Percentiles rank a stretch among this genome's conserved stretches.
Evolutionary conservation across 352 stramenopile genomes (phyloP).

Genomic region (Phytopythium litorale): DNA sequence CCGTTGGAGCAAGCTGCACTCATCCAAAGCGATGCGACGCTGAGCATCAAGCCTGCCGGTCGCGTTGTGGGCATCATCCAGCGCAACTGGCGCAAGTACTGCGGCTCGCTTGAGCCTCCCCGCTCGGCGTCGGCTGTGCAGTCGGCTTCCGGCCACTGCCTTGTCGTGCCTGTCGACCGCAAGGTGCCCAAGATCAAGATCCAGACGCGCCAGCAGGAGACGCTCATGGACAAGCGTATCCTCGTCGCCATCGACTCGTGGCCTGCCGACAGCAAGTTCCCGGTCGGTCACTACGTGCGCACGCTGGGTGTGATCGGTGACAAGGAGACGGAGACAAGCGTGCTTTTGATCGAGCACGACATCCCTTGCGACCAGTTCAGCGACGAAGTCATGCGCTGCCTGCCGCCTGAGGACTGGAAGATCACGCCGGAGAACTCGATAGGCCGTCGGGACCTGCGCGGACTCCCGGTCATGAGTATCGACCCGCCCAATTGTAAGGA

Average conservation of each 20-base stretch:
- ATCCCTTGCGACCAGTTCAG: slow-evolving; percentile 90
- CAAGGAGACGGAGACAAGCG: slow-evolving; percentile 95
- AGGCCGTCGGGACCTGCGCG: slow-evolving; percentile 89
- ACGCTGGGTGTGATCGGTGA: slow-evolving; percentile 95
- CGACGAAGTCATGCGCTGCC: slow-evolving; percentile 88
- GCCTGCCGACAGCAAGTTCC: slow-evolving; percentile 84
- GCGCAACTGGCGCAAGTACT: slow-evolving; percentile 93
- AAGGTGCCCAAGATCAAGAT: slow-evolving; percentile 95
- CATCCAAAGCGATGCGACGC: slow-evolving; percentile 41
- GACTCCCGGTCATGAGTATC: slow-evolving; percentile 92
- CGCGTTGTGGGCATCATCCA: slow-evolving; percentile 91
- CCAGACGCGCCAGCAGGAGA: slow-evolving; percentile 88
- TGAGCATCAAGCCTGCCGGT: slow-evolving; percentile 66
- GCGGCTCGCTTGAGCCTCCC: slow-evolving; percentile 90
- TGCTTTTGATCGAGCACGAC: slow-evolving; percentile 96
- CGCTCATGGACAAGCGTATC: slow-evolving; percentile 92
- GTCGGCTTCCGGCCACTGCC: slow-evolving; percentile 46
- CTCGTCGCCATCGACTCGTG: slow-evolving; percentile 96
- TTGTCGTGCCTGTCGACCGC: slow-evolving; percentile 85
- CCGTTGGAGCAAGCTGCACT: slow-evolving; percentile 56
- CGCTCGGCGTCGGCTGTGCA: slow-evolving; percentile 32
- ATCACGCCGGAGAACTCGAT: slow-evolving; percentile 93
- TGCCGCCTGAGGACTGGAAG: slow-evolving; percentile 93
- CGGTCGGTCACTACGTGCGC: slow-evolving; percentile 95
- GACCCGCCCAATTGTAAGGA: slow-evolving; percentile 92